A percentile compares a stretch with the other conserved stretches of the same genome.
Evolutionary conservation across 1,139 yeast species (phyloP).

Genomic region (Yamadazyma friedrichii): DNA sequence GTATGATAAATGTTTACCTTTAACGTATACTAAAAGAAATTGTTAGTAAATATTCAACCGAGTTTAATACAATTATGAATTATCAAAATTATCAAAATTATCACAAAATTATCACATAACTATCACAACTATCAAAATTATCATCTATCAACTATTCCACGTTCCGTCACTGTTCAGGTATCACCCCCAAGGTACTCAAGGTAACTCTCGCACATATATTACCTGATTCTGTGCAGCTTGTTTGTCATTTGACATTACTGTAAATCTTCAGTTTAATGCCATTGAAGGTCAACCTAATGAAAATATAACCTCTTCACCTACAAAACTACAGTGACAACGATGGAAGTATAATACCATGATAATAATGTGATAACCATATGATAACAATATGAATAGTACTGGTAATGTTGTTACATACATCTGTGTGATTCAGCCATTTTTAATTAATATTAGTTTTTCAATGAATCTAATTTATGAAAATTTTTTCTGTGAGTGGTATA

Average conservation of each 20-base stretch:
- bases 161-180: no score
- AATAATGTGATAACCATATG: no score
- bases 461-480: constrained; percentile 8
- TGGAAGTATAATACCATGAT: neutral
- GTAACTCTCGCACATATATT: no score
- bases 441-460: constrained; percentile 9
- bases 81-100: no score
- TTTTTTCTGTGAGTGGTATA: constrained; percentile 3
- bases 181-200: no score
- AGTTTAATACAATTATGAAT: no score
- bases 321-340: no score
- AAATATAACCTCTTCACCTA: neutral
- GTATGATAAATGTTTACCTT: constrained; percentile 99
- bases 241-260: neutral
- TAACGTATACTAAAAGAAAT: constrained; percentile 86
- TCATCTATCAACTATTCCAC: no score
- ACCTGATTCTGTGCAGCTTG: neutral
- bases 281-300: no score
- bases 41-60: constrained; percentile 38
- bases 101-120: neutral
- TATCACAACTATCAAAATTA: no score
- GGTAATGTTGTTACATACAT: constrained; percentile 55
- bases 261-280: no score
- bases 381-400: constrained; percentile 1
- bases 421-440: constrained; percentile 96